Evolutionary conservation across 2,329 filamentous ascomycete species (phyloP), one percentile per base, ranked within the genome.

Genomic region (Hortaea werneckii): DNA sequence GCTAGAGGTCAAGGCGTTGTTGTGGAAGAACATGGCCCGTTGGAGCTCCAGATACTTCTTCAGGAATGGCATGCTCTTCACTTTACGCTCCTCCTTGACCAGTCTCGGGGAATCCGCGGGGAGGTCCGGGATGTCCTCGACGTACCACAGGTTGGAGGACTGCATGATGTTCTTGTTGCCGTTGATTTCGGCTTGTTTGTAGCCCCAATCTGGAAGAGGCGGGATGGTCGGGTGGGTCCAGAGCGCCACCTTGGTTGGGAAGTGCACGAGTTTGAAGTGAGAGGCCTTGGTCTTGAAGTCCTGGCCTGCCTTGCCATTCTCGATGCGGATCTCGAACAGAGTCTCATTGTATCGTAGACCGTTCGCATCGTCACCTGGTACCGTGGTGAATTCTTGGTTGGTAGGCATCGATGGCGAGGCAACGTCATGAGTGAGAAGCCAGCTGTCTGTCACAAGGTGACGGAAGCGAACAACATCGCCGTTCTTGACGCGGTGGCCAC

Each of bases 11-110:
- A 98, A 74, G 59, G 94, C 90, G 67, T 89, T 96, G 77, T 98
- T 98, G 76, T 98, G 92, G 77, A 85, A 90, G 77, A 98, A 98
- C 89, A 98, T 98, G 58, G 89, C 87, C 42, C 90, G 81, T 70
- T 98, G 92, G 48, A 98, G 77, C 73, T 98, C 92, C 54, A 95
- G 80, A 76, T 90, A 98, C 73, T 98, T 98, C 61, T 78, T 80
- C 54, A 95, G 70, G 77, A 98, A 98, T 12, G 89, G 82, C 60
- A 96, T 66, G 13, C 75, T 75, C 74, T 94, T 95, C 62, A 90
- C 77, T 69, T 90, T 77, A 58, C 81, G 82, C 59, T 82, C 77
- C 51, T 86, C 77, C 71, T 85, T 92, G 49, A 80, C 70, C 51
- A 87, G 79, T 48, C 92, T 87, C 35, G 77, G 74, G 56, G 82